A percentile compares a stretch with the other conserved stretches of the same genome.
phyloP scores from a whole-genome alignment of 2,329 filamentous ascomycete species.

The Raffaelea ambrosiae region DNA sequence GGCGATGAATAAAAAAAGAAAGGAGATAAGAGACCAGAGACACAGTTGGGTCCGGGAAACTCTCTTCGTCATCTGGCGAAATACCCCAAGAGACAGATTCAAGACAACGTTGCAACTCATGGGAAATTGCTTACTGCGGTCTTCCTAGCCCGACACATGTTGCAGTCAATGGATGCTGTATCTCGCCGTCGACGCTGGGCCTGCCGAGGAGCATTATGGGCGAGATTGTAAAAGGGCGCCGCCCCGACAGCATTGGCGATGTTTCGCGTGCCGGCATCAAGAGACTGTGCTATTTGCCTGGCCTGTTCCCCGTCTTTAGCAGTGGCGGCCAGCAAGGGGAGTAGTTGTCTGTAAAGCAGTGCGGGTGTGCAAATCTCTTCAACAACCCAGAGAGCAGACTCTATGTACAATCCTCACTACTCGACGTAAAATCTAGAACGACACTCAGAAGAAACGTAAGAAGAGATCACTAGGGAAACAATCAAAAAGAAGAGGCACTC shows the following conservation, averaged over 20 bases:
- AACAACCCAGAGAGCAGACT: background rate
- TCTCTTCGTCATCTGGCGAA: no score
- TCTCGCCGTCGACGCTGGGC: conserved; percentile 3
- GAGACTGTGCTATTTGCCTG: background rate
- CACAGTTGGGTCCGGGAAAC: no score
- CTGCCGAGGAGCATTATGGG: background rate
- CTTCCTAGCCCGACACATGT: conserved; percentile 8
- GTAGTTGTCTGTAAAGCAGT: background rate
- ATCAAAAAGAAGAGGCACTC: background rate
- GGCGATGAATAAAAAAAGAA: no score
- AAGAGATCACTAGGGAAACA: background rate
- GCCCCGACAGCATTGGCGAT: background rate
- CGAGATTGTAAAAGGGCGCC: background rate
- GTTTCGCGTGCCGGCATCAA: background rate
- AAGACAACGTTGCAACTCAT: background rate
- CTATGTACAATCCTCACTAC: no score
- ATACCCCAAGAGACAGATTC: no score
- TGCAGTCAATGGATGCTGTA: conserved; percentile 7
- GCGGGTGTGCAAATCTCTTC: background rate
- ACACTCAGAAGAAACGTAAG: background rate
- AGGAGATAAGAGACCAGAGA: no score
- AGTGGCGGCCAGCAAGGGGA: background rate
- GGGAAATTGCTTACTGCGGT: background rate
- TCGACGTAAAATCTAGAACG: background rate
- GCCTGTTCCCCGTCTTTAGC: background rate